Base-by-base conservation (phyloP, 2,329 filamentous ascomycete species). In the Diaporthe sp. region DNA sequence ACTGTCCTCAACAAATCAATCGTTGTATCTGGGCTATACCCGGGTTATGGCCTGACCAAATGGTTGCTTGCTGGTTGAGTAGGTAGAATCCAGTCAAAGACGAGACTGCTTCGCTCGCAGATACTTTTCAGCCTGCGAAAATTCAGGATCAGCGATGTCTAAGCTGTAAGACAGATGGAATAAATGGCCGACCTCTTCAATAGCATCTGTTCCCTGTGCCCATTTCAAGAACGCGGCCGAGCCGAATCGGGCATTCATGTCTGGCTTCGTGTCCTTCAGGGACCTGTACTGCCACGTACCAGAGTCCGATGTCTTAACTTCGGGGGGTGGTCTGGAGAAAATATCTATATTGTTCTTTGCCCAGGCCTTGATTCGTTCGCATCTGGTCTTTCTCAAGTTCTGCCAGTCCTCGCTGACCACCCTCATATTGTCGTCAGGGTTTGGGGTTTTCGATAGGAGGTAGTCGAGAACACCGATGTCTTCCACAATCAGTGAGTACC, bases 311-410 rank as follows among this genome's bases (percentile, higher is more conserved):
- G 35, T 32, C 37, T 25, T 70, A 2, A 30, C 17, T n/a, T 32
- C 44, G 37, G 10, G 56, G 17, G 65, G 42, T 42, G 39, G 56
- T 1, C 72, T 69, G 1, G 55, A 17, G 27, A 73, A 73, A 39
- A 70, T 39, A 1, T 69, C 72, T 25, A 75, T 78, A 37, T 78
- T 78, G 70, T 72, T 61, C 4, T 55, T 50, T 13, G 77, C 71
- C 68, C 74, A 78, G 2, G 70, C 75, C 56, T 78, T 78, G 55
- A 78, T 75, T 0, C 77, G 71, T 2, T 78, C 77, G 17, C 73
- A 77, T n/a, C 77, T 70, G 17, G 76, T 58, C 69, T 77, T 78
- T 32, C 77, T 70, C 59, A 77, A 72, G 8, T 72, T 63, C 47
- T 78, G 75, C 77, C 77, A 78, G 55, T 19, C 22, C 17, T 42